These are phyloP conservation scores for Xerocomellus chrysenteron DNA, from an alignment of 768 basidiomycete genomes.

Conservation along the genomic window DNA sequence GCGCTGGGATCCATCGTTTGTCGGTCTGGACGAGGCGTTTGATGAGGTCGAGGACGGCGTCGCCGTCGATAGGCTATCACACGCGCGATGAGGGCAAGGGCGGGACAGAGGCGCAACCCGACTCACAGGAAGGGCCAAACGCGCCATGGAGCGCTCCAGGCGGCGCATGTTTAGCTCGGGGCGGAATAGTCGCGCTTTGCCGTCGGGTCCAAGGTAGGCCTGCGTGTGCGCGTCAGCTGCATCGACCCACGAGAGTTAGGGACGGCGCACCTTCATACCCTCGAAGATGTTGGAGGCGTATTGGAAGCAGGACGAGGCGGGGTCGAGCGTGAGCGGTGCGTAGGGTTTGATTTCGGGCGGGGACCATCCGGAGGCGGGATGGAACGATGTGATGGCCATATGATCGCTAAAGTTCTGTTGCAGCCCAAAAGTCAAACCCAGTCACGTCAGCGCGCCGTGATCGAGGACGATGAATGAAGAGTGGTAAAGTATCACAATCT, in stretches of 20 bases:
- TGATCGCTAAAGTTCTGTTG: conserved; percentile 50
- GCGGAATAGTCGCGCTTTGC: conserved; percentile 74
- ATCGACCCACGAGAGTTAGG: no score
- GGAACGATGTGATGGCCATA: conserved; percentile 69
- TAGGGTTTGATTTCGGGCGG: conserved; percentile 74
- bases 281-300: conserved; percentile 63
- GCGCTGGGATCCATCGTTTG: conserved; percentile 78
- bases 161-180: conserved; percentile 86
- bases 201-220: conserved; percentile 73
- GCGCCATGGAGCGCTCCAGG: conserved; percentile 62
- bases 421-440: background rate
- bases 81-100: no score
- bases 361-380: conserved; percentile 65
- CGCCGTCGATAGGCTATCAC: conserved; percentile 42
- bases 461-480: background rate
- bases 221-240: conserved; percentile 20
- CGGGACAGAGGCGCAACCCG: background rate
- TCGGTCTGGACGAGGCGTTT: conserved; percentile 72
- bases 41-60: conserved; percentile 49
- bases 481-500: background rate
- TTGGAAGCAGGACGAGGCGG: conserved; percentile 54
- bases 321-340: conserved; percentile 57
- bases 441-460: background rate
- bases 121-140: conserved; percentile 71
- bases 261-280: conserved; percentile 56